phyloP scores from a whole-genome alignment of 208 protist species.

The Trypanosoma caninum region DNA sequence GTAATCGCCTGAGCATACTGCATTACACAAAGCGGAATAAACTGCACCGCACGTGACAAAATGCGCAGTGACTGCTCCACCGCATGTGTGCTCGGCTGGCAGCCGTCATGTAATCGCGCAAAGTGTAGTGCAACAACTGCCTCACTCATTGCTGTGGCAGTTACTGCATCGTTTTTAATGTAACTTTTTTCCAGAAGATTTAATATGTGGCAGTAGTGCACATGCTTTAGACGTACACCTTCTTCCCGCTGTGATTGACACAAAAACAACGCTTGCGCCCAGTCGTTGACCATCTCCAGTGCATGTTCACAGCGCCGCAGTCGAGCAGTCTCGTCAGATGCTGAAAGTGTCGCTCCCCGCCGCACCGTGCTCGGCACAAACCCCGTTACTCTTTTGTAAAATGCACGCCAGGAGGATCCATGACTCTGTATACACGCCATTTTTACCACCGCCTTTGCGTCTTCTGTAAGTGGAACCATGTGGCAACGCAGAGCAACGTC shows the following conservation, averaged over 20 bases:
- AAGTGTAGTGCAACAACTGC: constrained; percentile 20
- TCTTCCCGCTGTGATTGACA: constrained; percentile 14
- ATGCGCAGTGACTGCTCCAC: constrained; percentile 20
- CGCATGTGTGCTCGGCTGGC: constrained; percentile 4
- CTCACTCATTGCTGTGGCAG: not conserved
- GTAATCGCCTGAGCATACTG: constrained; percentile 32
- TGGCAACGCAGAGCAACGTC: not conserved
- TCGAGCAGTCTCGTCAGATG: constrained; percentile 12
- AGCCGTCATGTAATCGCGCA: constrained; percentile 31
- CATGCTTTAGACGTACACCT: constrained; percentile 23
- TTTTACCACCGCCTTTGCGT: constrained; percentile 23
- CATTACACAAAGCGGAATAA: constrained; percentile 7
- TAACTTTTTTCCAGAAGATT: constrained; percentile 5
- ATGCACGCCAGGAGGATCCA: constrained; percentile 13
- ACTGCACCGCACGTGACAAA: not conserved
- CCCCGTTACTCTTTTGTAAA: constrained; percentile 24
- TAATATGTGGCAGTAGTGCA: constrained; percentile 25
- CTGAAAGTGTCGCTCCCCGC: constrained; percentile 12
- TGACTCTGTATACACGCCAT: constrained; percentile 16
- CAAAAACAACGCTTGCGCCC: constrained; percentile 17
- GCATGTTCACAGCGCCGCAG: constrained; percentile 6
- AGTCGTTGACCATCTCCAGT: constrained; percentile 9
- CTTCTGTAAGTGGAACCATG: constrained; percentile 15
- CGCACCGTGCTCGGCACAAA: constrained; percentile 7
- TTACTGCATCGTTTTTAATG: not conserved